Conservation (phyloP, 805 yeast genomes). For the Saitoella complicata region DNA sequence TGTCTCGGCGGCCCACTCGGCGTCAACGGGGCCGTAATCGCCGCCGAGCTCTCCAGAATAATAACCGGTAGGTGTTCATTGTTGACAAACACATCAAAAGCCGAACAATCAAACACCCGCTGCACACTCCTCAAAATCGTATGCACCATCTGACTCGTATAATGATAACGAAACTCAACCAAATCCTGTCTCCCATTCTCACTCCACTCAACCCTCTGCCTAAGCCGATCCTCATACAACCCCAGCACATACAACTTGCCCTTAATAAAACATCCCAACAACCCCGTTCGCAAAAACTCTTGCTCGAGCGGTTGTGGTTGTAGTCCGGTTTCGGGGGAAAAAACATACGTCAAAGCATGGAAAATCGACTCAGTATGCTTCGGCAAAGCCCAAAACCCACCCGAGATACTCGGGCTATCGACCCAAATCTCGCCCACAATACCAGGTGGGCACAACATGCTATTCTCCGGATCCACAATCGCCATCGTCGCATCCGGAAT, state of each 20-base stretch:
- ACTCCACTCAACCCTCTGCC: slow-evolving; percentile 47
- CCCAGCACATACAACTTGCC: slow-evolving; percentile 85
- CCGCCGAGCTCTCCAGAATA: slow-evolving; percentile 57
- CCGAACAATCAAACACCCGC: slow-evolving; percentile 75
- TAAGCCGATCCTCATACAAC: slow-evolving; percentile 74
- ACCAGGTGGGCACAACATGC: slow-evolving; percentile 50
- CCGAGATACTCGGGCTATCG: slow-evolving; percentile 81
- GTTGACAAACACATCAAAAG: slow-evolving; percentile 68
- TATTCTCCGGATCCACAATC: slow-evolving; percentile 84
- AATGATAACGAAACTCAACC: slow-evolving; percentile 41
- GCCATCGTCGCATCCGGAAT: slow-evolving; percentile 88
- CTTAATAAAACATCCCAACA: slow-evolving; percentile 72
- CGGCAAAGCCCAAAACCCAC: slow-evolving; percentile 67
- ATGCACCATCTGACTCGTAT: slow-evolving; percentile 72
- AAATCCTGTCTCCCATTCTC: slow-evolving; percentile 16
- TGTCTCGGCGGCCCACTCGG: slow-evolving; percentile 15
- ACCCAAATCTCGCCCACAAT: slow-evolving; percentile 96
- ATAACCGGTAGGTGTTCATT: slow-evolving; percentile 74
- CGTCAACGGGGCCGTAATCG: slow-evolving; percentile 20
- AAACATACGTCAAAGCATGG: slow-evolving; percentile 35
- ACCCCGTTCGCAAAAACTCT: slow-evolving; percentile 79
- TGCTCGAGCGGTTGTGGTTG: slow-evolving; percentile 16
- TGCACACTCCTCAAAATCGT: slow-evolving; percentile 70
- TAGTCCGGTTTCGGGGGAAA: neutral
- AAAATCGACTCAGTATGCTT: slow-evolving; percentile 58